Evolutionary conservation across 768 basidiomycete species (phyloP).

Genomic region (Filobasidium floriforme): DNA sequence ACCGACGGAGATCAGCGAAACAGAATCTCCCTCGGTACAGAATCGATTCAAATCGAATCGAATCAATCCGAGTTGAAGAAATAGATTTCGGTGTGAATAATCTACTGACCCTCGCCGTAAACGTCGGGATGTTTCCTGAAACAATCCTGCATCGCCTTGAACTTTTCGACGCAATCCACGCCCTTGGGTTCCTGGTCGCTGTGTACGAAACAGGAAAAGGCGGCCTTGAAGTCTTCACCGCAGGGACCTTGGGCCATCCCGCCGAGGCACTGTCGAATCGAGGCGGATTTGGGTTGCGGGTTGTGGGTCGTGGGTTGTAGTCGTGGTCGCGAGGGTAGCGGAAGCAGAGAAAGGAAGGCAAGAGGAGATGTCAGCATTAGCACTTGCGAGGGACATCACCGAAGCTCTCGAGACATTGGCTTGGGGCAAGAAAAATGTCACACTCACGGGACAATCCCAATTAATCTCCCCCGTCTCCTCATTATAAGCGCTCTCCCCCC

Average conservation of each 20-base stretch:
- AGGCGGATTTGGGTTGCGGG: background rate
- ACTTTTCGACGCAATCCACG: slow-evolving; percentile 94
- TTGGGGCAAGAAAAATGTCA: too few species aligned
- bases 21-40: too few species aligned
- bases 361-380: background rate
- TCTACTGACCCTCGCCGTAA: slow-evolving; percentile 87
- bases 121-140: slow-evolving; percentile 91
- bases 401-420: too few species aligned
- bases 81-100: too few species aligned
- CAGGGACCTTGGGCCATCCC: slow-evolving; percentile 98
- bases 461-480: slow-evolving; percentile 98
- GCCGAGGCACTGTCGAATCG: slow-evolving; percentile 60
- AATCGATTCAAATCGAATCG: too few species aligned
- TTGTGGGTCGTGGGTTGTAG: background rate
- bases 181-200: slow-evolving; percentile 95
- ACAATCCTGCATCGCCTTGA: slow-evolving; percentile 95
- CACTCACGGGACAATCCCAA: slow-evolving; percentile 83
- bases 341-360: slow-evolving; percentile 4
- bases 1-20: too few species aligned
- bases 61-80: too few species aligned
- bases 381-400: too few species aligned
- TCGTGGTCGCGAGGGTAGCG: background rate
- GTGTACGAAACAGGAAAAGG: slow-evolving; percentile 93
- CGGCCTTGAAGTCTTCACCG: slow-evolving; percentile 82
- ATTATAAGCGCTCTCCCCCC: slow-evolving; percentile 63